Conservation (phyloP, 345 rosid species). For the Brassica juncea region DNA sequence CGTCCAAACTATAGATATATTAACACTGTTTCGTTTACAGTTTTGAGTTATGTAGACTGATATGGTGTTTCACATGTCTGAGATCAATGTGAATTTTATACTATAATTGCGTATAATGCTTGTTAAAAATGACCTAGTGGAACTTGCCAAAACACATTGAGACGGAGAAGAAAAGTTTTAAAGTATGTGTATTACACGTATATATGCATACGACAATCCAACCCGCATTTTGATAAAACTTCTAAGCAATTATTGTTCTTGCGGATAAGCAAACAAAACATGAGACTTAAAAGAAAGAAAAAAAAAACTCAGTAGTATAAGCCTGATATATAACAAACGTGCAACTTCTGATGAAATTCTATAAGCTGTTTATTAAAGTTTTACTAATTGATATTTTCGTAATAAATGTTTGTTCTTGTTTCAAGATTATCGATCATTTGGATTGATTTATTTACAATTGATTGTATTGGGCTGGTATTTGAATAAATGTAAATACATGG, state of each 20-base stretch:
- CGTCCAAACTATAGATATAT: neutral
- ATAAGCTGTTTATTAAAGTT: neutral
- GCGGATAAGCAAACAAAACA: slow-evolving; percentile 17
- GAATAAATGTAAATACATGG: slow-evolving; percentile 17
- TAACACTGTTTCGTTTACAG: neutral
- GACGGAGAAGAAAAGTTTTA: neutral
- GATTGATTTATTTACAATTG: neutral
- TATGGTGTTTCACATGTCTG: neutral
- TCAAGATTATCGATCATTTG: neutral
- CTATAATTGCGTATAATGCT: neutral
- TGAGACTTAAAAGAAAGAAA: neutral
- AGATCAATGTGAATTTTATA: neutral
- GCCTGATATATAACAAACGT: neutral
- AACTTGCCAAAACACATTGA: neutral
- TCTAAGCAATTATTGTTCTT: slow-evolving; percentile 6
- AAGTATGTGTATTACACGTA: neutral
- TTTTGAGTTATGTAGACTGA: neutral
- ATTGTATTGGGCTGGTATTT: neutral
- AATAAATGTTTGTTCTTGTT: neutral
- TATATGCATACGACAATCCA: neutral
- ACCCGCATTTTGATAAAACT: slow-evolving; percentile 4
- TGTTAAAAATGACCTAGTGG: neutral
- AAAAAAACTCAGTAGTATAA: neutral
- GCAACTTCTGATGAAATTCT: neutral
- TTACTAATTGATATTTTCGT: neutral